Evolutionary conservation across 1,284 basidiomycete genomes (phyloP).

Genomic region (Leccinum pachyderme): DNA sequence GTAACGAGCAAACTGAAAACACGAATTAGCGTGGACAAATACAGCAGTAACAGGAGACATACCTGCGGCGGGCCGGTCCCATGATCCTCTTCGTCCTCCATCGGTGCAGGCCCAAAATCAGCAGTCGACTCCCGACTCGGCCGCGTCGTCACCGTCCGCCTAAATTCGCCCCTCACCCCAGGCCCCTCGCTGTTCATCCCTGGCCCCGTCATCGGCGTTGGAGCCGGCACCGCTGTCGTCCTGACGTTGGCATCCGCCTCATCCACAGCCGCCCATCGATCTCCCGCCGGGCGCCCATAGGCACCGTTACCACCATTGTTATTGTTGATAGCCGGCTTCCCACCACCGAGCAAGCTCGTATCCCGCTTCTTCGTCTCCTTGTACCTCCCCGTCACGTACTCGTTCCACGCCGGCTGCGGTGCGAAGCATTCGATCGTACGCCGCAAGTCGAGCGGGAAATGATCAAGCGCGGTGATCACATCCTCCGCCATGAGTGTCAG

Average conservation of each 20-base stretch:
- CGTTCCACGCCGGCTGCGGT: slow-evolving; percentile 82
- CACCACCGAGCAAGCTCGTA: slow-evolving; percentile 79
- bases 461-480: slow-evolving; percentile 79
- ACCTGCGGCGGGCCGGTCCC: background rate
- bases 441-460: slow-evolving; percentile 82
- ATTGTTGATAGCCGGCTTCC: slow-evolving; percentile 59
- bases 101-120: slow-evolving; percentile 40
- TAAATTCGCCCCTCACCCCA: slow-evolving; percentile 55
- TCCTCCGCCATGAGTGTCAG: slow-evolving; percentile 92
- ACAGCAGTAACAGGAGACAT: background rate
- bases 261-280: slow-evolving; percentile 69
- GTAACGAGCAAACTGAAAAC: slow-evolving; percentile 67
- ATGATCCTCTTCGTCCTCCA: background rate
- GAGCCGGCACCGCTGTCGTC: slow-evolving; percentile 27
- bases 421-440: slow-evolving; percentile 62
- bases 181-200: slow-evolving; percentile 27
- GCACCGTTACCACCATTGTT: slow-evolving; percentile 20
- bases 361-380: slow-evolving; percentile 85
- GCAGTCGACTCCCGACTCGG: slow-evolving; percentile 53
- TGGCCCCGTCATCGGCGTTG: slow-evolving; percentile 8
- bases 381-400: slow-evolving; percentile 81
- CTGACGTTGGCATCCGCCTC: slow-evolving; percentile 57
- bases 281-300: slow-evolving; percentile 17
- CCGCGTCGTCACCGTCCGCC: slow-evolving; percentile 42
- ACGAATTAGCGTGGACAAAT: background rate